These are phyloP conservation scores for Plenodomus biglobosus DNA, from an alignment of 2,329 filamentous ascomycete species.

Conservation along the genomic window DNA sequence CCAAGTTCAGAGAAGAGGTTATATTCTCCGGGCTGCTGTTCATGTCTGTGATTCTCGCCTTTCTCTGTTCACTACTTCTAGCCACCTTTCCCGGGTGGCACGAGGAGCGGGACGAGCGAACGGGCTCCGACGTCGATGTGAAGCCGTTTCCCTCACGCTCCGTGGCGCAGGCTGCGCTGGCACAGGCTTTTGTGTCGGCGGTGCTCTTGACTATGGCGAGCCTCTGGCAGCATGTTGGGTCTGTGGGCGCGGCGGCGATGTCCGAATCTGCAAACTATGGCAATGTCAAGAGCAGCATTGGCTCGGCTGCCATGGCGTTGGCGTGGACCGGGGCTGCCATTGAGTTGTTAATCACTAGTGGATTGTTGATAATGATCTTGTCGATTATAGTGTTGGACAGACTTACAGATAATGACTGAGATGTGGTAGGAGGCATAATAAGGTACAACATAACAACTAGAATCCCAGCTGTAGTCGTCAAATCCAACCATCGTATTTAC, in stretches of 20 bases:
- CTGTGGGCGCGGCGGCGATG: slow-evolving; percentile 86
- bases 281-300: slow-evolving; percentile 76
- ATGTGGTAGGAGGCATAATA: too few relatives aligned
- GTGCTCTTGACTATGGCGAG: slow-evolving; percentile 63
- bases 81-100: slow-evolving; percentile 96
- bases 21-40: slow-evolving; percentile 96
- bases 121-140: slow-evolving; percentile 76
- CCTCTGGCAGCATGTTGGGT: slow-evolving; percentile 88
- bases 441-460: too few relatives aligned
- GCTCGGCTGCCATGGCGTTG: slow-evolving; percentile 67
- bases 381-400: background rate
- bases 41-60: slow-evolving; percentile 91
- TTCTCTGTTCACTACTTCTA: slow-evolving; percentile 84
- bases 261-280: slow-evolving; percentile 86
- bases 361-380: background rate
- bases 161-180: slow-evolving; percentile 83
- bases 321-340: background rate
- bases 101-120: slow-evolving; percentile 71
- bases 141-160: slow-evolving; percentile 86
- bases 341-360: background rate
- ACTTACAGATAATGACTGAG: slow-evolving; percentile 48
- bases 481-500: too few relatives aligned
- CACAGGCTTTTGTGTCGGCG: slow-evolving; percentile 72
- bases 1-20: slow-evolving; percentile 93
- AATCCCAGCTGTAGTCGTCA: too few relatives aligned